phyloP scores from a whole-genome alignment of 2,329 filamentous ascomycete genomes.

The Fusarium sp. region DNA sequence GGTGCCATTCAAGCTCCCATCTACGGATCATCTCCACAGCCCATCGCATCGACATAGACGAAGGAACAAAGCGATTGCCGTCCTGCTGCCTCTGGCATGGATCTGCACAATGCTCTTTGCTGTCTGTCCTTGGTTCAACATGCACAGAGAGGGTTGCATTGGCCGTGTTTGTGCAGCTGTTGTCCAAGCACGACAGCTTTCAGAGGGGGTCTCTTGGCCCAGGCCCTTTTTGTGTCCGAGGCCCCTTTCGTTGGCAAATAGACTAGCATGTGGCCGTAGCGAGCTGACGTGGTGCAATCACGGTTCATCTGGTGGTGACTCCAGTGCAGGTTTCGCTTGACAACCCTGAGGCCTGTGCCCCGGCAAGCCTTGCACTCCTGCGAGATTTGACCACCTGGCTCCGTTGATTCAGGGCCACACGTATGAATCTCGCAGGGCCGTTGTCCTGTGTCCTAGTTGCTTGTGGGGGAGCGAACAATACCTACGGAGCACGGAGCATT shows the following conservation, averaged over 20 bases:
- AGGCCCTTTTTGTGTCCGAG: constrained; percentile 16
- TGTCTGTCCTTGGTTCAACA: constrained; percentile 11
- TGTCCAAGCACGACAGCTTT: constrained; percentile 9
- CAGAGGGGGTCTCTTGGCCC: neutral
- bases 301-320: constrained; percentile 16
- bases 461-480: neutral
- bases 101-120: constrained; percentile 9
- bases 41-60: constrained; percentile 1
- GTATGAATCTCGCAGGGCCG: constrained; percentile 12
- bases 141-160: constrained; percentile 24
- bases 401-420: constrained; percentile 11
- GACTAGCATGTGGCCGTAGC: constrained; percentile 35
- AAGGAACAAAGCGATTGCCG: constrained; percentile 17
- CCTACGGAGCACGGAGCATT: neutral
- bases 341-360: constrained; percentile 2
- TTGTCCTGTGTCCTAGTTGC: constrained; percentile 13
- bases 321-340: constrained; percentile 31
- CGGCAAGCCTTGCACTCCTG: constrained; percentile 17
- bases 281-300: constrained; percentile 36
- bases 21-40: constrained; percentile 16
- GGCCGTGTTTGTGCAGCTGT: constrained; percentile 11
- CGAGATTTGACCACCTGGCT: constrained; percentile 21
- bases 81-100: constrained; percentile 11
- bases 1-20: constrained; percentile 17
- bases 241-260: constrained; percentile 8